Evolutionary conservation across 257 asterid species (phyloP), one percentile per base, ranked within the genome.

Genomic region (Solanum megistacrolobum): DNA sequence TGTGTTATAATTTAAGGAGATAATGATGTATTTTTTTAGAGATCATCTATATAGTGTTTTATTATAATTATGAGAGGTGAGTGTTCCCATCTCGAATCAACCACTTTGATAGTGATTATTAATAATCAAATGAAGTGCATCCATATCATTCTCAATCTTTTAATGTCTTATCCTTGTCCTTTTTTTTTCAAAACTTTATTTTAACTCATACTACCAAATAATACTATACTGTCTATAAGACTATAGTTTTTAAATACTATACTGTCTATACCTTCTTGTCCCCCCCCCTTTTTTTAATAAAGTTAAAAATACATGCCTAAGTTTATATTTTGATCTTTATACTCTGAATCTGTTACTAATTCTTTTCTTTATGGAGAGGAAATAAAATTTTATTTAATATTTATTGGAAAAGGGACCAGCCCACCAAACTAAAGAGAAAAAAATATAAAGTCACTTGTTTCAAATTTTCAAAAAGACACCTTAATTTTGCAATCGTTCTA

Each of bases 41-140:
- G 31, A 29, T 29, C 31, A 29, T 29, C 31, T 29, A 29, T 29
- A 29, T 29, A 29, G 31, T 29, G 31, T 29, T 29, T 29, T 29
- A 29, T 29, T 29, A 29, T 29, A 8, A 6, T 73, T 20, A 35
- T 68, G 38, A 69, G 38, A 14, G 13, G 66, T 20, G 20, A 48
- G 2, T 48, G 69, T 46, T 4, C 85, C 86, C 69, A 82, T 48
- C 21, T 82, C 29, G 4, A 48, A 82, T 82, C 86, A 82, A 82
- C 86, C 86, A 82, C 86, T 87, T 18, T 12, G 88, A 88, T 69
- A 84, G 85, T 83, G 90, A 88, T 88, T 35, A 58, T 23, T 52
- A 34, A 27, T 71, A 73, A 83, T 85, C 89, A 83, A 88, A 88
- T 88, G 87, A 88, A 83, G 16, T 83, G 89, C 84, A 83, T 60